These are phyloP conservation scores for Caloboletus firmus DNA, from an alignment of 1,284 basidiomycete species.

Conservation along the genomic window DNA sequence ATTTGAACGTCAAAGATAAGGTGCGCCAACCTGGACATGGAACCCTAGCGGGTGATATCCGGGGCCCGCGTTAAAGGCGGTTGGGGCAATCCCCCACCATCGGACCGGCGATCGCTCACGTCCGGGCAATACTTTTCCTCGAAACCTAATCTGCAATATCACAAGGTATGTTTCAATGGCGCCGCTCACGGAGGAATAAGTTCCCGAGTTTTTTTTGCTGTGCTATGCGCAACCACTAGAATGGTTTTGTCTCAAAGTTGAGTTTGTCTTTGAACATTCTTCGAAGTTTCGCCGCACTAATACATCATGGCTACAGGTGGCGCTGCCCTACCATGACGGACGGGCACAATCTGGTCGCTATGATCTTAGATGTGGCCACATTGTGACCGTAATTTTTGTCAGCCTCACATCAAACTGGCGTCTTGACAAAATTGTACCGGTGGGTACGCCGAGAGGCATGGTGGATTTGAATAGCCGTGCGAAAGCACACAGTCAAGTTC, in stretches of 20 bases:
- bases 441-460: neutral
- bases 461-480: slow-evolving; percentile 2
- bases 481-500: neutral
- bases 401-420: neutral
- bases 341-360: neutral
- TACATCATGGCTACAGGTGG: slow-evolving; percentile 1
- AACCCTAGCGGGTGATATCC: no score
- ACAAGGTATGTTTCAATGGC: neutral
- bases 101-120: neutral
- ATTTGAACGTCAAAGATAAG: neutral
- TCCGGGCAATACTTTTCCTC: neutral
- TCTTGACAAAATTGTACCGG: neutral
- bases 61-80: neutral
- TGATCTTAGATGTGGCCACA: slow-evolving; percentile 4
- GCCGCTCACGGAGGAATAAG: neutral
- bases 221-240: neutral
- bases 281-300: neutral
- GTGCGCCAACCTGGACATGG: neutral
- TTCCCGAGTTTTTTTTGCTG: neutral
- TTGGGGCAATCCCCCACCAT: neutral
- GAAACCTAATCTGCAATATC: neutral
- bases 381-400: neutral
- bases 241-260: neutral
- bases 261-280: neutral
- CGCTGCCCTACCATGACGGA: neutral